Conservation (phyloP, 148 eudicot species). For the Rhododendron simsii region DNA sequence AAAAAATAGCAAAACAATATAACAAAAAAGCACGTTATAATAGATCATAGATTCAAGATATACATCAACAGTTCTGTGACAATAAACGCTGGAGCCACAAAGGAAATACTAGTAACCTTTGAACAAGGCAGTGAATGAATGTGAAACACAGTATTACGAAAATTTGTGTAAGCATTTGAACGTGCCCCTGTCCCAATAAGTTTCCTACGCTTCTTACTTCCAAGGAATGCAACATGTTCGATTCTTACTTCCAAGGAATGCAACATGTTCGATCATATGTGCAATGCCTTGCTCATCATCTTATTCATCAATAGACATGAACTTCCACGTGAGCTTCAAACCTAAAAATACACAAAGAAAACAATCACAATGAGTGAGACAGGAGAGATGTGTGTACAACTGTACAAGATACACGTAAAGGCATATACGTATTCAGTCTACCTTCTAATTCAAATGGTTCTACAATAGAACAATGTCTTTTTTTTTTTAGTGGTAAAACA, state of each 20-base stretch:
- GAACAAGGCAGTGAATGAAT: too few relatives aligned
- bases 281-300: slow-evolving; percentile 14
- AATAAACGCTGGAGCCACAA: background rate
- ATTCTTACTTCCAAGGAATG: too few relatives aligned
- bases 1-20: background rate
- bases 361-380: background rate
- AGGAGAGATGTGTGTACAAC: too few relatives aligned
- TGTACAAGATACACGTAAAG: background rate
- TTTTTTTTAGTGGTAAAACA: too few relatives aligned
- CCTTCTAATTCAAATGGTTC: too few relatives aligned
- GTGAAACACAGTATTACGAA: too few relatives aligned
- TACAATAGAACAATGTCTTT: background rate
- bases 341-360: slow-evolving; percentile 31
- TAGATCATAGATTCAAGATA: background rate
- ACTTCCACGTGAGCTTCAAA: slow-evolving; percentile 99
- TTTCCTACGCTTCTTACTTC: too few relatives aligned
- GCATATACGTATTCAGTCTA: too few relatives aligned
- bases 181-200: too few relatives aligned
- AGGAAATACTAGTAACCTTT: background rate
- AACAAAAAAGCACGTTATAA: background rate
- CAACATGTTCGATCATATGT: too few relatives aligned
- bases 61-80: background rate
- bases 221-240: too few relatives aligned
- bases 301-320: slow-evolving; percentile 98
- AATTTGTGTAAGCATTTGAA: too few relatives aligned